Evolutionary conservation across 805 yeast genomes (phyloP), one percentile per base, ranked within the genome.

Genomic region (Sporopachydermia quercuum): DNA sequence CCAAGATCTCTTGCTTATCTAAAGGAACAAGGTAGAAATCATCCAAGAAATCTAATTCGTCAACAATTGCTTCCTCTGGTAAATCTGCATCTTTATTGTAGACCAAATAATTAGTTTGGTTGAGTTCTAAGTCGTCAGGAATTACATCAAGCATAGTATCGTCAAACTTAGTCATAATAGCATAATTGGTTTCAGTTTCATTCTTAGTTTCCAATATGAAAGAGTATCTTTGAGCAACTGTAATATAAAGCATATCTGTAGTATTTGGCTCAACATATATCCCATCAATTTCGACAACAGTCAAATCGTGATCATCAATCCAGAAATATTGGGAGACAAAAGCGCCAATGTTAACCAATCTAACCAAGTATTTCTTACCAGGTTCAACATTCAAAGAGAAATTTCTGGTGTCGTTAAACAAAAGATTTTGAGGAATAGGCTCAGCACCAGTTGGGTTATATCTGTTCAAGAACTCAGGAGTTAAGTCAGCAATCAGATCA

Each of bases 391-490:
- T 47, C 80, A 85, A 75, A n/a, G 87, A 72, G 53, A 71, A 64
- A 40, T 47, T 47, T 52, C 67, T 71, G 8, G 94, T 78, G 55
- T 86, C 85, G 63, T 89, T 89, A 58, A 86, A 66, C 50, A 91
- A 68, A 49, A 81, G 60, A 55, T 70, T 66, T 48, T 82, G 80
- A 5, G 98, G 98, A 49, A 91, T 77, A 39, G 98, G 98, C 63
- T 91, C 98, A 36, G 97, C 96, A 54, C 98, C 98, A 5, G 96
- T 84, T 43, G 98, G 98, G 61, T 91, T 91, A 65, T 68, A 76
- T 45, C 77, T 56, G 47, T 63, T 72, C 65, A 86, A 55, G 63
- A 91, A 87, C 30, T 68, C 62, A 15, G 56, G 48, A 46, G 66
- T 61, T 48, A 80, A 63, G 33, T 59, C 72, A 17, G 64, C 63